Evolutionary conservation across 2,329 filamentous ascomycete genomes (phyloP), one percentile per base, ranked within the genome.

Genomic region (Pyrenochaeta sp.): DNA sequence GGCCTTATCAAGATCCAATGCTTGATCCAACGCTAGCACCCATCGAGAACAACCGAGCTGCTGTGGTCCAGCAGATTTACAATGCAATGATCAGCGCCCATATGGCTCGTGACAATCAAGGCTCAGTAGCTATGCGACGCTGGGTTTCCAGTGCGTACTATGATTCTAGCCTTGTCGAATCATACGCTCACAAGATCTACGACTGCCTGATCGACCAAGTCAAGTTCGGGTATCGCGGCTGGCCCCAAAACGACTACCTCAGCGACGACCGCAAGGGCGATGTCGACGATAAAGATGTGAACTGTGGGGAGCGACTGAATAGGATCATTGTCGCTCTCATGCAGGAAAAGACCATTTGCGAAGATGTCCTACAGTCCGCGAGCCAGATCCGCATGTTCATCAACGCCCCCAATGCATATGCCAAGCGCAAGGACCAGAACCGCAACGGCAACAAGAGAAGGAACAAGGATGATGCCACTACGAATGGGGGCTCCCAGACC

Each of bases 301-400:
- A 58, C 41, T 70, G 67, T 24, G 53, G 50, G 17, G 60, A 50
- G 2, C 53, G 67, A 3, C 39, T 70, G 8, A 54, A 63, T 4
- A 68, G 65, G 20, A 57, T 70, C 36, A 55, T 70, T 13, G 39
- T 45, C 10, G 65, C 60, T 1, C 55, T 70, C 1, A 58, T 64
- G 48, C 58, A 63, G 21, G 67, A 70, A 37, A 70, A 69, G 51
- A 68, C 66, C 0, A 67, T 70, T 11, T 69, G 67, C 40, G 67
- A 70, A 28, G 67, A 70, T 35, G 64, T 70, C 11, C 67, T 70
- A 57, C 61, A 54, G 42, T 69, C 65, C 1, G 64, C 63, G 2
- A 62, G 63, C 28, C 65, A 69, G 41, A 67, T 69, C 29, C 55
- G 67, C 6, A 70, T 70, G 66, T 70, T 70, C 22, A 65, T 70